Conservation (phyloP, 1,139 yeast species). For the Suzukiozyma palmioleophila region DNA sequence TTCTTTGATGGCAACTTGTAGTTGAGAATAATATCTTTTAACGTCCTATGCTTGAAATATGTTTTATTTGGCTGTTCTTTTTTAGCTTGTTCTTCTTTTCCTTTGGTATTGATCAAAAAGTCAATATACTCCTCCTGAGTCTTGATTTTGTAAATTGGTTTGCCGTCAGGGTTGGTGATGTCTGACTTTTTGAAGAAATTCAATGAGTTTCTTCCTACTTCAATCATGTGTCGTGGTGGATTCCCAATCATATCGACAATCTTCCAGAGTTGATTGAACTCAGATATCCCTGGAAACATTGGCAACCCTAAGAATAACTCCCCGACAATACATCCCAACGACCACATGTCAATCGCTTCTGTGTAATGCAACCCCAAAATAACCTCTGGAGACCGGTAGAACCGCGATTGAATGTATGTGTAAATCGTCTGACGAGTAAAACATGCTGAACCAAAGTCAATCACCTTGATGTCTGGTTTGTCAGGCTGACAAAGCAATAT, state of each 20-base stretch:
- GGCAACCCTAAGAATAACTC: slow-evolving; percentile 93
- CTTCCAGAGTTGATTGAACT: slow-evolving; percentile 82
- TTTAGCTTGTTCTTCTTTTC: slow-evolving; percentile 43
- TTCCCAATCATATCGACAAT: slow-evolving; percentile 78
- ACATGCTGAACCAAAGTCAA: slow-evolving; percentile 97
- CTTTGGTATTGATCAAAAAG: slow-evolving; percentile 24
- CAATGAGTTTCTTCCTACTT: slow-evolving; percentile 81
- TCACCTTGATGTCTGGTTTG: slow-evolving; percentile 83
- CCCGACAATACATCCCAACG: slow-evolving; percentile 93
- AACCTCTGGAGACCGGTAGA: slow-evolving; percentile 95
- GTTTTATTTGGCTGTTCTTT: slow-evolving; percentile 79
- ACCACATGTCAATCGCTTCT: slow-evolving; percentile 97
- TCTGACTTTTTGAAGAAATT: slow-evolving; percentile 57
- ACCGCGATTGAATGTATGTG: slow-evolving; percentile 92
- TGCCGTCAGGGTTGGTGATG: slow-evolving; percentile 21
- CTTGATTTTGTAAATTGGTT: slow-evolving; percentile 29
- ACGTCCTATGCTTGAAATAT: slow-evolving; percentile 70
- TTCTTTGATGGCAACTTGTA: slow-evolving; percentile 70
- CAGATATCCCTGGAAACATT: slow-evolving; percentile 91
- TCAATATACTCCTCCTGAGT: slow-evolving; percentile 37
- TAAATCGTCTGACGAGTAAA: slow-evolving; percentile 85
- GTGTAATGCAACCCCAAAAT: slow-evolving; percentile 87
- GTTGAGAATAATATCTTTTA: slow-evolving; percentile 72
- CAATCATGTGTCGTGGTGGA: slow-evolving; percentile 96
- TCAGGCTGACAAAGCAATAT: slow-evolving; percentile 78